These are phyloP conservation scores for Chrysosphaeria jannelii DNA, from an alignment of 2,329 filamentous ascomycete genomes.

Conservation along the genomic window DNA sequence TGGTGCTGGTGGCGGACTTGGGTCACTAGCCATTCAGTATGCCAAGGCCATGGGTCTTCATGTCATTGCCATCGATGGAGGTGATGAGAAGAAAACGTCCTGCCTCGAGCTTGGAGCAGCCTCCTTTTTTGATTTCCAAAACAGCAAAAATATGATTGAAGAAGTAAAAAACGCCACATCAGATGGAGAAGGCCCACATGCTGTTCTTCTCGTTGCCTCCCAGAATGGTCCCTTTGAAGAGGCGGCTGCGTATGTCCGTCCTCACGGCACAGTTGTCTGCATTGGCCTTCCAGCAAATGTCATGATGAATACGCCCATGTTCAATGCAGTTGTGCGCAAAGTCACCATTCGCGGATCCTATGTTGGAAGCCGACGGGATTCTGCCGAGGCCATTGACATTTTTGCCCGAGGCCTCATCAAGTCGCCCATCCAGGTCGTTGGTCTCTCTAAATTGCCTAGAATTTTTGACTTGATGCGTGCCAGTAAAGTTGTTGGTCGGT, in stretches of 20 bases:
- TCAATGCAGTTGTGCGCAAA: constrained; percentile 71
- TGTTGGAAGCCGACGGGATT: constrained; percentile 75
- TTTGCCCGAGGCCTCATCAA: constrained; percentile 60
- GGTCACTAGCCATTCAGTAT: constrained; percentile 15
- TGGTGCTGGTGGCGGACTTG: constrained; percentile 18
- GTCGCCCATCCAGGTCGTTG: constrained; percentile 60
- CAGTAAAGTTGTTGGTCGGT: constrained; percentile 45
- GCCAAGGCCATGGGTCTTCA: constrained; percentile 15
- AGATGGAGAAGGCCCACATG: constrained; percentile 62
- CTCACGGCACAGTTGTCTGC: constrained; percentile 56
- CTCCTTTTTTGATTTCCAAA: constrained; percentile 54
- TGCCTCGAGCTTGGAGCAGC: constrained; percentile 33
- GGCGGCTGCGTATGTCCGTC: constrained; percentile 62
- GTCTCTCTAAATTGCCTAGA: constrained; percentile 46
- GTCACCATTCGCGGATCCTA: constrained; percentile 79
- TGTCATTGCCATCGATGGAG: constrained; percentile 14
- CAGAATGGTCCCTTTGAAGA: constrained; percentile 88
- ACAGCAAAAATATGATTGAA: constrained; percentile 44
- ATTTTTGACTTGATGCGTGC: constrained; percentile 52
- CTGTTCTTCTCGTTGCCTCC: constrained; percentile 62
- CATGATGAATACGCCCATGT: constrained; percentile 56
- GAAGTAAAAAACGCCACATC: constrained; percentile 58
- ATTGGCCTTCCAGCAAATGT: constrained; percentile 68
- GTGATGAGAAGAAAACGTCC: constrained; percentile 25
- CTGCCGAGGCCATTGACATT: constrained; percentile 72